Conservation (phyloP, 148 eudicot genomes). For the Camellia granthamiana region DNA sequence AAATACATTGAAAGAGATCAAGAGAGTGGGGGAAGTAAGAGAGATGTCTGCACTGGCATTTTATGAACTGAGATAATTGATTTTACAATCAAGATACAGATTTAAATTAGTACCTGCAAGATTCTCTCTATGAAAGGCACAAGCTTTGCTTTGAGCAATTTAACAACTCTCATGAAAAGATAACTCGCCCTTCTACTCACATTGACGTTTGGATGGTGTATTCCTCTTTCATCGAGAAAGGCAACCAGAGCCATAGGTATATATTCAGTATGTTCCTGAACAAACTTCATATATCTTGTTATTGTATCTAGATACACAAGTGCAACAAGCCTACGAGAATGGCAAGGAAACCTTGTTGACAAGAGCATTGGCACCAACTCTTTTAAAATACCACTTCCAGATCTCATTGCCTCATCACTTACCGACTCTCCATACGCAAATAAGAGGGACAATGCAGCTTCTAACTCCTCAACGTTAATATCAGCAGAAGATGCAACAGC, state of each 20-base stretch:
- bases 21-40: background rate
- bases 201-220: slow-evolving; percentile 80
- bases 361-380: slow-evolving; percentile 88
- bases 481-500: slow-evolving; percentile 63
- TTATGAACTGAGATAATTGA: background rate
- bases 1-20: slow-evolving; percentile 9
- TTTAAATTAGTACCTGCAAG: slow-evolving; percentile 60
- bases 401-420: slow-evolving; percentile 71
- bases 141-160: slow-evolving; percentile 76
- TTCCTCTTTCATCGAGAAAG: slow-evolving; percentile 93
- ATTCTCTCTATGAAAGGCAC: slow-evolving; percentile 87
- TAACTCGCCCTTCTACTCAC: slow-evolving; percentile 94
- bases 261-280: slow-evolving; percentile 68
- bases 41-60: background rate
- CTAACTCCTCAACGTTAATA: slow-evolving; percentile 88
- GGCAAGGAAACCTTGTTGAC: slow-evolving; percentile 83
- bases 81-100: background rate
- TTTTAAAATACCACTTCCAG: slow-evolving; percentile 64
- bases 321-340: slow-evolving; percentile 85
- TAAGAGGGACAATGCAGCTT: slow-evolving; percentile 85
- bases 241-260: slow-evolving; percentile 70
- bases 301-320: slow-evolving; percentile 86
- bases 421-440: slow-evolving; percentile 88
- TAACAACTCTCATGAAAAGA: slow-evolving; percentile 92
- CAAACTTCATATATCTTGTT: slow-evolving; percentile 75